Base-by-base conservation (phyloP, 164 flowering plant genomes). In the Pachysandra terminalis region DNA sequence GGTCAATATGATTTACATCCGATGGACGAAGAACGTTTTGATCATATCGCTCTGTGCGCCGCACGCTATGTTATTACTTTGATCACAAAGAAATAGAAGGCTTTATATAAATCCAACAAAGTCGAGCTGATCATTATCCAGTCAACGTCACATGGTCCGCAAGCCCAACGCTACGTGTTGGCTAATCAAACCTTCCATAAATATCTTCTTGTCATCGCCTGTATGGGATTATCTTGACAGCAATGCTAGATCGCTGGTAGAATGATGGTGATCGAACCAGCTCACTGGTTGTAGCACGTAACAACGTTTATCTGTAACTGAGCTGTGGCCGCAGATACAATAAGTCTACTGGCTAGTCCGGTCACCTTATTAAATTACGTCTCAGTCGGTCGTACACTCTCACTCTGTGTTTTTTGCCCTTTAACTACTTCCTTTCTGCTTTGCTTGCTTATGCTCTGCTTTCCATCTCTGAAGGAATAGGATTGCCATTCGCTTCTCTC, bases 261-360 rank as follows among this genome's bases (percentile, higher is more conserved):
- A 24, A 0, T 56, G 58, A 56, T 13, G 23, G 26, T 22, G 58
- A 56, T 24, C 23, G 14, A 21, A 49, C 53, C 13, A 49, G 3
- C 8, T 19, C 6, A 56, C 59, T 2, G 59, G 59, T 56, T 3
- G 25, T 56, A 1, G 17, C 28, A 14, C 28, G 59, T 56, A 24
- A 56, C 17, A 9, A 23, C 32, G 22, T 53, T n/a, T 53, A 56
- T 24, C 59, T n/a, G 28, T 24, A 23, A 6, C 13, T 51, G 9
- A 4, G 59, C 25, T 59, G 69, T 65, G 74, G 74, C 65, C 49
- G 59, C 40, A 59, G 66, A 27, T 59, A 1, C 35, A 37, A 59
- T 17, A 49, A 19, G 10, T 35, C 45, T 26, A 72, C 75, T 61
- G 71, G 66, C 23, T 72, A 3, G 21, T 17, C 57, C 70, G 60